phyloP scores from a whole-genome alignment of 176 grass and related monocot genomes.

The Phyllostachys edulis region DNA sequence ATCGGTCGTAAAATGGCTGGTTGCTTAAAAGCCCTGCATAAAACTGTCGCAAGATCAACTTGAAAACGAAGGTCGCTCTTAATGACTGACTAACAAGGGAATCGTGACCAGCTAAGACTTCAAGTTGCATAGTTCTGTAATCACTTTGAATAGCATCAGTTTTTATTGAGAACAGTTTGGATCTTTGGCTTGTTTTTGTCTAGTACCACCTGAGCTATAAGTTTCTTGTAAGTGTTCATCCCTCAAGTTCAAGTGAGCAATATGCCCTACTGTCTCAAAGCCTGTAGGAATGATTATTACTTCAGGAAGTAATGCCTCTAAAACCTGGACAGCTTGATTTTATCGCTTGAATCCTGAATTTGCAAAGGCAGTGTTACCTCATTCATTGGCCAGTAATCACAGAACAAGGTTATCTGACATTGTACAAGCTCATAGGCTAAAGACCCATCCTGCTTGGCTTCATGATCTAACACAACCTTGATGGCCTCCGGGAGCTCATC shows the following conservation, averaged over 20 bases:
- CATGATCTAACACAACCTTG: constrained; percentile 66
- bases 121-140: constrained; percentile 89
- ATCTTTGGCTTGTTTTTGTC: constrained; percentile 97
- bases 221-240: constrained; percentile 81
- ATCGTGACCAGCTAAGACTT: constrained; percentile 81
- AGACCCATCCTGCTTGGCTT: constrained; percentile 34
- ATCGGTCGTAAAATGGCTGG: constrained; percentile 64
- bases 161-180: constrained; percentile 88
- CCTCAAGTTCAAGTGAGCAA: constrained; percentile 87
- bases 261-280: constrained; percentile 86
- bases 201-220: constrained; percentile 85
- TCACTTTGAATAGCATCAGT: constrained; percentile 83
- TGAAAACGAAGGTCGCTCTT: constrained; percentile 81
- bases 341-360: constrained; percentile 42
- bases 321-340: constrained; percentile 33
- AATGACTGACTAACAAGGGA: constrained; percentile 67
- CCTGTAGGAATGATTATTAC: constrained; percentile 72
- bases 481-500: constrained; percentile 67
- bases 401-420: constrained; percentile 79
- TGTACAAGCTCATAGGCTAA: constrained; percentile 71
- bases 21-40: constrained; percentile 59
- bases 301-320: constrained; percentile 80
- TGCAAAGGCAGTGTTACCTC: constrained; percentile 76
- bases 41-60: constrained; percentile 76
- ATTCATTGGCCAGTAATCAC: constrained; percentile 82